Base-by-base conservation (phyloP, 1,139 yeast species). In the Pichia sp. region DNA sequence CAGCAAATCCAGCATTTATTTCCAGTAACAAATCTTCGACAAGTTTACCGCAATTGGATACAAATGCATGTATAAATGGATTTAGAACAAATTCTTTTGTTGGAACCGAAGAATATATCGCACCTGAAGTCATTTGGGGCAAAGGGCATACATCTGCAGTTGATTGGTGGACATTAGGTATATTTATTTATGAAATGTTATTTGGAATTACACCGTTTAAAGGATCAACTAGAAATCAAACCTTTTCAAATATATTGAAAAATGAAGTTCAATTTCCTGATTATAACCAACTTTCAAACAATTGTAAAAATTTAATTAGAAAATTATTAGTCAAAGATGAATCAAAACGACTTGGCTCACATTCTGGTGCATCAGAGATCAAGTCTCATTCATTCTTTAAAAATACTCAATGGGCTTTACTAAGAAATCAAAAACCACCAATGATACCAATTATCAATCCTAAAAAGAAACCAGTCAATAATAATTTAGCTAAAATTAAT, bases 81-180 rank as follows among this genome's bases (percentile, higher is more conserved):
- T 93, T 93, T 70, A 75, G 98, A 63, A 93, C 99, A 3, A 95
- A 93, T 67, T 90, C 97, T 1, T 93, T 93, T 74, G 99, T 93
- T 31, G 99, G 99, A 2, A 93, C 99, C 0, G 99, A 93, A 64
- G 99, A 93, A 67, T 93, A 93, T 66, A 90, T 93, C 62, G 99
- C 99, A 0, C 99, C 99, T 0, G 99, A 93, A 66, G 99, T 93
- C 11, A 93, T 93, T 54, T 75, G 95, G 63, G 98, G 99, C 3
- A 88, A 91, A 60, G 99, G 99, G 1, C 99, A 93, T 65, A 93
- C 98, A 0, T 86, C 93, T 28, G 96, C 98, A 0, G 99, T 93
- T 19, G 99, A 93, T 69, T 93, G 99, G 99, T 93, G 99, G 99
- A 93, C 99, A 0, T 73, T 93, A 57, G 99, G 99, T 2, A 90